Conservation (phyloP, 768 basidiomycete species). For the Podaxis mareebaensis region DNA sequence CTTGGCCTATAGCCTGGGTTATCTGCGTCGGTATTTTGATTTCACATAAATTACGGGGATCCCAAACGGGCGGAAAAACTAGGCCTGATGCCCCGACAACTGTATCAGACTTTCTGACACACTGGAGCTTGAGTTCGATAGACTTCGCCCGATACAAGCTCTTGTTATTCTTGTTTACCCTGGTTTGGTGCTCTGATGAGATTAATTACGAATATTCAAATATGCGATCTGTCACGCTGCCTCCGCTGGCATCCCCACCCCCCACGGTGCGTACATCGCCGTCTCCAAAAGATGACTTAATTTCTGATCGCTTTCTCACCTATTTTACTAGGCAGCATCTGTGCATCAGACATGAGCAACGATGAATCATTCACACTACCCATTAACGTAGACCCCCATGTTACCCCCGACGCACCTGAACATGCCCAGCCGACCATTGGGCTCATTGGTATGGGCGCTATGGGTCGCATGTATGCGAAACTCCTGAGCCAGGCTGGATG, state of each 20-base stretch:
- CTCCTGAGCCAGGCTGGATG: constrained; percentile 79
- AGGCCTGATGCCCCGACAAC: background rate
- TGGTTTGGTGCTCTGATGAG: constrained; percentile 10
- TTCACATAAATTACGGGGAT: no score
- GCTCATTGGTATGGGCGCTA: constrained; percentile 95
- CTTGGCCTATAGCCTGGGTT: constrained; percentile 3
- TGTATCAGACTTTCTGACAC: background rate
- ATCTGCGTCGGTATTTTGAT: background rate
- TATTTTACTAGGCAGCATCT: background rate
- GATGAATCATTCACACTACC: constrained; percentile 18
- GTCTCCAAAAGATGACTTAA: background rate
- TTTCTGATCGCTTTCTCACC: background rate
- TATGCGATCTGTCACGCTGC: background rate
- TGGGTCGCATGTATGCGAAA: constrained; percentile 93
- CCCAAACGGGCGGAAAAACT: no score
- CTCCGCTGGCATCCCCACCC: background rate
- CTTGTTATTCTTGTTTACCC: constrained; percentile 7
- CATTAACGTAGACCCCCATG: constrained; percentile 30
- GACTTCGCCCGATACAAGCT: background rate
- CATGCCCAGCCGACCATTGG: constrained; percentile 76
- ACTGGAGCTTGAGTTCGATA: background rate
- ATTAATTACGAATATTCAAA: background rate
- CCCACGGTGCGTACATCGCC: background rate
- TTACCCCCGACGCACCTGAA: constrained; percentile 32
- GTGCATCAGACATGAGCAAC: background rate